These are phyloP conservation scores for Mrakia blollopis DNA, from an alignment of 768 basidiomycete genomes.

Conservation along the genomic window DNA sequence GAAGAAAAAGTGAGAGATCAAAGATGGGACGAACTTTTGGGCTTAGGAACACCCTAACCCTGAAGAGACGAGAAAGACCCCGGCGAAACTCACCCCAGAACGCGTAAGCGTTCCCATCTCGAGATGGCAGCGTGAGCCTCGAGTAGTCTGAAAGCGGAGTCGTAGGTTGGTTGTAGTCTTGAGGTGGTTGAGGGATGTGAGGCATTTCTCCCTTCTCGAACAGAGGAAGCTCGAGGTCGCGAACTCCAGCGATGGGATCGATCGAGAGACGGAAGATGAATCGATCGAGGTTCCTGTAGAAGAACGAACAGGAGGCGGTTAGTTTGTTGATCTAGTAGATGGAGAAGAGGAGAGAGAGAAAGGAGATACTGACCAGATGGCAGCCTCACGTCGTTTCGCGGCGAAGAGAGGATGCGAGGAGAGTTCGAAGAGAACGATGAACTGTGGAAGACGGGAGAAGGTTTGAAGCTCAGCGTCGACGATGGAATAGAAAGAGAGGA, in stretches of 20 bases:
- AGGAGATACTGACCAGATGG: neutral
- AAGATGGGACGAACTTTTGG: neutral
- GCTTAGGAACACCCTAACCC: neutral
- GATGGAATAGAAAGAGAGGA: neutral
- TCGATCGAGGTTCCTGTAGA: neutral
- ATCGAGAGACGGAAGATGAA: neutral
- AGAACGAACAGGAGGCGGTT: neutral
- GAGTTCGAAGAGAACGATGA: slow-evolving; percentile 1
- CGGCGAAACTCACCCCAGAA: neutral
- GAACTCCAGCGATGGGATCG: neutral
- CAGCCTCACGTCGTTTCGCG: neutral
- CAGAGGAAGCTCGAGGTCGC: neutral
- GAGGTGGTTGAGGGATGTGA: neutral
- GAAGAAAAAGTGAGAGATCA: too few species aligned
- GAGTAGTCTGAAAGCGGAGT: neutral
- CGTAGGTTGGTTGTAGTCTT: neutral
- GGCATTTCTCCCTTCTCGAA: slow-evolving; percentile 8
- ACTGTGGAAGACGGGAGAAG: neutral
- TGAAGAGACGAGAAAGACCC: too few species aligned
- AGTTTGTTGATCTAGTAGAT: neutral
- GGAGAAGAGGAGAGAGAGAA: neutral
- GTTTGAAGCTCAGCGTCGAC: too few species aligned
- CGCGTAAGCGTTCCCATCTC: neutral
- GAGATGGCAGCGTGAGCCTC: neutral
- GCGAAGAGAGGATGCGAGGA: neutral